Conservation (phyloP, 2,329 filamentous ascomycete species). For the Neofusicoccum laricinum region DNA sequence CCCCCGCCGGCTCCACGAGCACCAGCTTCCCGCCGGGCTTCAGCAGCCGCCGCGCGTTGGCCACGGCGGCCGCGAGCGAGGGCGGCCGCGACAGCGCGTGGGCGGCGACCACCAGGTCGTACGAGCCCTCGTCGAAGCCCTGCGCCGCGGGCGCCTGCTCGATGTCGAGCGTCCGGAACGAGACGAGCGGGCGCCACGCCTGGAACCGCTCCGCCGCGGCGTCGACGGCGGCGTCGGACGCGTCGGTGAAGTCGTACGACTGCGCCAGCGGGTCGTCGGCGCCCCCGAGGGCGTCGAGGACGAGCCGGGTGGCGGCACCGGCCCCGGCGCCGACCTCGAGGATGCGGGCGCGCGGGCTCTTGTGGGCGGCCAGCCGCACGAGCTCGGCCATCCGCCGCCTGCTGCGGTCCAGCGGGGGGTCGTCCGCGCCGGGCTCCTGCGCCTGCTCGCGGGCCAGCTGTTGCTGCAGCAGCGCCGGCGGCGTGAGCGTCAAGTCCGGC, state of each 20-base stretch:
- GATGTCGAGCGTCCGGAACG: slow-evolving; percentile 13
- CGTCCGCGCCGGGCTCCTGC: too few species aligned
- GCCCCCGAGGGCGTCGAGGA: background rate
- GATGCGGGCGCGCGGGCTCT: background rate
- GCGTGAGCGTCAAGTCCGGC: background rate
- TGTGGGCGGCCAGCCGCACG: background rate
- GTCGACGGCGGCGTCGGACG: slow-evolving; percentile 24
- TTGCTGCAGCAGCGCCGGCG: background rate
- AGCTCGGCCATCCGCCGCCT: background rate
- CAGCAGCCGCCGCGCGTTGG: slow-evolving; percentile 21
- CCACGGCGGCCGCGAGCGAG: too few species aligned
- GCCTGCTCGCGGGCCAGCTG: too few species aligned
- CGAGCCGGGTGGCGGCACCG: slow-evolving; percentile 13
- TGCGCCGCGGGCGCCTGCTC: slow-evolving; percentile 13
- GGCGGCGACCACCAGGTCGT: too few species aligned
- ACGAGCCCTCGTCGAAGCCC: slow-evolving; percentile 9
- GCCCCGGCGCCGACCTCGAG: slow-evolving; percentile 19
- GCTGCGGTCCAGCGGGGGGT: too few species aligned
- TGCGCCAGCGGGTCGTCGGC: background rate
- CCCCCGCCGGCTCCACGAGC: slow-evolving; percentile 20
- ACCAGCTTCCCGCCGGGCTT: slow-evolving; percentile 45
- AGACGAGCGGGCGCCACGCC: background rate
- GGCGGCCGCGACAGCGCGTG: too few species aligned
- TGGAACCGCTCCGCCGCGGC: background rate
- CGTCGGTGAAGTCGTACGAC: slow-evolving; percentile 24